These are phyloP conservation scores for Aspergillus campestris DNA, from an alignment of 495 filamentous ascomycete species.

Conservation along the genomic window DNA sequence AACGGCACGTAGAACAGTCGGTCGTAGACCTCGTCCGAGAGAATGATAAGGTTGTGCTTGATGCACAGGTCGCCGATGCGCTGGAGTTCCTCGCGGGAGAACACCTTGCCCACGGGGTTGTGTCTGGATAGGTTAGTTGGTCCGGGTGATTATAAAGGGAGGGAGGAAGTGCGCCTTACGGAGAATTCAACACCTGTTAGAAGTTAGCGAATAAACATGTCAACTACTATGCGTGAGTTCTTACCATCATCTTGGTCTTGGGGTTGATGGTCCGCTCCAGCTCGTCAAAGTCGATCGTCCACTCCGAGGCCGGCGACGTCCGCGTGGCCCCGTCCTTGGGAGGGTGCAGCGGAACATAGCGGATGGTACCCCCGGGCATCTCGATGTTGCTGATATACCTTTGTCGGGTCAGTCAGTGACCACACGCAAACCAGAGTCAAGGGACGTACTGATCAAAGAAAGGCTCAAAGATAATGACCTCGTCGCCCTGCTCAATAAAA, in stretches of 20 bases:
- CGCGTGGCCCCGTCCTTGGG: conserved; percentile 72
- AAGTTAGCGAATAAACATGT: conserved; percentile 5
- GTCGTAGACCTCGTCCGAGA: conserved; percentile 96
- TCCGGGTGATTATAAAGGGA: neutral
- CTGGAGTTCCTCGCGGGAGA: conserved; percentile 72
- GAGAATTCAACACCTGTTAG: conserved; percentile 36
- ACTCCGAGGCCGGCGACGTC: conserved; percentile 78
- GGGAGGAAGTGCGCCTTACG: conserved; percentile 17
- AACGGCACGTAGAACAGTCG: conserved; percentile 91
- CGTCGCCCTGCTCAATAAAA: conserved; percentile 88
- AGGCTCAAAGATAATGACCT: conserved; percentile 96
- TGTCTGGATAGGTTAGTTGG: conserved; percentile 40
- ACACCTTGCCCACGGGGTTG: conserved; percentile 96
- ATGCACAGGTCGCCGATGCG: conserved; percentile 84
- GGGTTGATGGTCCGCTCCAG: conserved; percentile 78
- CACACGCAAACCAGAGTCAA: neutral
- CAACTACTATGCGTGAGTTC: conserved; percentile 15
- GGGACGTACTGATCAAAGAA: conserved; percentile 87
- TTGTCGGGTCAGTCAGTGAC: conserved; percentile 1
- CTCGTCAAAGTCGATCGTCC: conserved; percentile 75
- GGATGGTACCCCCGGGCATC: conserved; percentile 91
- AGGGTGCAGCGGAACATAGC: conserved; percentile 88
- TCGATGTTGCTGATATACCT: conserved; percentile 92
- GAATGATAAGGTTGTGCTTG: conserved; percentile 88
- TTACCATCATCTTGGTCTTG: conserved; percentile 89